Percentiles rank a stretch among this genome's conserved stretches.
Conservation (phyloP, 441 rosid genomes). For the Jatropha multifida region DNA sequence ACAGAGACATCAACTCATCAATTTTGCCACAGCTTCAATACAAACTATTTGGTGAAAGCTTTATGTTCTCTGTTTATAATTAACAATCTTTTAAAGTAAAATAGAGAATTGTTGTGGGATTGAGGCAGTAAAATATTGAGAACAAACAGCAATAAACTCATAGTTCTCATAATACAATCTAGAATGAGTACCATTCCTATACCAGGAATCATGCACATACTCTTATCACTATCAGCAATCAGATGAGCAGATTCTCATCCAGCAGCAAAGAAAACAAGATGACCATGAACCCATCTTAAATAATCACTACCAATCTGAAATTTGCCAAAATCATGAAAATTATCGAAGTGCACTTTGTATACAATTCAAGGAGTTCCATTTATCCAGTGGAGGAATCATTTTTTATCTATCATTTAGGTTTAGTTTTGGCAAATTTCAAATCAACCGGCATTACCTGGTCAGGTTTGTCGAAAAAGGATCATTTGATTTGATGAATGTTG, state of each 20-base stretch:
- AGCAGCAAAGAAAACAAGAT: neutral
- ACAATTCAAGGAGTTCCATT: neutral
- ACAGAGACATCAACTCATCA: neutral
- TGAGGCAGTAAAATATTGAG: neutral
- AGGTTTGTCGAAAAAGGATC: neutral
- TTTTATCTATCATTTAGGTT: neutral
- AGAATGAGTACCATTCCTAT: neutral
- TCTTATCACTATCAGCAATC: neutral
- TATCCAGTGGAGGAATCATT: neutral
- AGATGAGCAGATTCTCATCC: neutral
- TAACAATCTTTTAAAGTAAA: neutral
- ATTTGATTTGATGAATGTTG: neutral
- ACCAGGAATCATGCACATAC: no score
- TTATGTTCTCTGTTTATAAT: neutral
- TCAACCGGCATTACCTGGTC: neutral
- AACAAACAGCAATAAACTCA: neutral
- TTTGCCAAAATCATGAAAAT: neutral
- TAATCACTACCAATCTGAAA: neutral
- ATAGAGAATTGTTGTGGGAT: neutral
- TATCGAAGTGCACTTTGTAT: neutral
- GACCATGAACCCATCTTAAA: neutral
- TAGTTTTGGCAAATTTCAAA: no score
- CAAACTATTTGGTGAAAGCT: neutral
- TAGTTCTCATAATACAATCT: neutral
- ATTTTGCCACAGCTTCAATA: neutral